Base-by-base conservation (phyloP, 2,329 filamentous ascomycete genomes). In the Ceratocystis harringtonii region DNA sequence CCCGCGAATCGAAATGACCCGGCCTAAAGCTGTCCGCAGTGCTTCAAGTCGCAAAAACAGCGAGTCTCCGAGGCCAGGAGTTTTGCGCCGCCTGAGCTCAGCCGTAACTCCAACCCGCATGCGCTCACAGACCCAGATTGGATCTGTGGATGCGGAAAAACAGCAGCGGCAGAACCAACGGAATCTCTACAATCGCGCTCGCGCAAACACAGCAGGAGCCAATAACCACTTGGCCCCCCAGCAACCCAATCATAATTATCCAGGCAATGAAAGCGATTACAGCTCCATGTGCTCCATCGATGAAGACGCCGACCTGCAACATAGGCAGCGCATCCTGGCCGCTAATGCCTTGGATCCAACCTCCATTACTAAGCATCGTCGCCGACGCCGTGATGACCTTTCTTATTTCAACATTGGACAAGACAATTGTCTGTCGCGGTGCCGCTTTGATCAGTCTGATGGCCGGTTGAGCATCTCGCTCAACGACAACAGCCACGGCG, bases 401-500 rank as follows among this genome's bases (percentile, higher is more conserved):
- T 25, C 28, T 5, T 61, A 63, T 15, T 86, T 89, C 72, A 77
- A 77, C 48, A 77, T 89, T 19, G 79, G 78, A 4, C 87, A 89
- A 69, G 80, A 87, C 2, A 76, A 86, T 62, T 88, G 85, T 73
- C 78, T 77, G 22, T 88, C 84, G 0, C 83, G 79, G 68, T 86
- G 86, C 28, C 84, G 78, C 68, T 80, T 89, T 0, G 87, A 67
- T 17, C 48, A 83, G 72, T 79, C 77, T 60, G 88, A 91, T 72
- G 88, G 88, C 0, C 80, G 88, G 25, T 74, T 92, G 61, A 84
- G 83, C 68, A 88, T 92, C 68, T 87, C 84, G 3, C 79, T 91
- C 70, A 85, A 86, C 64, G 87, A 91, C 71, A 86, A 82, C 1
- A 80, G 80, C 65, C 84, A 86, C 69, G 85, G 78, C 1, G 88